phyloP scores from a whole-genome alignment of 1,284 basidiomycete genomes.

The Naganishia cerealis region DNA sequence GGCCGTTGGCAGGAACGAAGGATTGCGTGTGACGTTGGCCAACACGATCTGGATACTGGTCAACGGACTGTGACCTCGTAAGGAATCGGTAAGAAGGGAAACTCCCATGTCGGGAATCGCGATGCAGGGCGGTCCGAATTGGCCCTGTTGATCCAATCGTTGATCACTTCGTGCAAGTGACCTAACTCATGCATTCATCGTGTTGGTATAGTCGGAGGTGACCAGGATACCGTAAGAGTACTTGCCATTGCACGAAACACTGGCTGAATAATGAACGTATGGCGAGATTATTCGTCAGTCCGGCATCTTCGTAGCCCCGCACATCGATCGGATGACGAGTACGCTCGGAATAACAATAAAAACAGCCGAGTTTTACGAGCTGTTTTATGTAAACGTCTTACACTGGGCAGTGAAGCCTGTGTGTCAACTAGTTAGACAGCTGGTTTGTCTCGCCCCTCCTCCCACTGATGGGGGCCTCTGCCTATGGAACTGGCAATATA shows the following conservation, averaged over 20 bases:
- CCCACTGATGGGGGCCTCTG: no score
- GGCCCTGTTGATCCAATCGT: background rate
- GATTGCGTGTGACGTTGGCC: background rate
- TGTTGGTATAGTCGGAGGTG: background rate
- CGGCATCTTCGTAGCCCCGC: background rate
- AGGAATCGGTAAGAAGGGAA: constrained; percentile 5
- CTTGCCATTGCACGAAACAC: no score
- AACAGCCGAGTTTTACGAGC: background rate
- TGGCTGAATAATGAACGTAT: background rate
- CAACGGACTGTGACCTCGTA: background rate
- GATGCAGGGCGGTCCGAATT: background rate
- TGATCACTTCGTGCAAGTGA: background rate
- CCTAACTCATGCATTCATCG: background rate
- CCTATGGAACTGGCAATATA: no score
- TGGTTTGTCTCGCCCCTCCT: no score
- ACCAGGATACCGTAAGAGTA: no score
- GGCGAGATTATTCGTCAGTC: background rate
- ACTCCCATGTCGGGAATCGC: background rate
- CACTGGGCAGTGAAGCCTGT: no score
- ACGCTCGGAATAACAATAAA: background rate
- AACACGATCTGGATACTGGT: background rate
- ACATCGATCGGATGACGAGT: background rate
- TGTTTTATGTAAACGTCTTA: no score
- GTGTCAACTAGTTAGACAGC: no score
- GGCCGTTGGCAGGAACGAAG: background rate